phyloP scores from a whole-genome alignment of 2,329 filamentous ascomycete genomes.

The Hypoxylon sp. region DNA sequence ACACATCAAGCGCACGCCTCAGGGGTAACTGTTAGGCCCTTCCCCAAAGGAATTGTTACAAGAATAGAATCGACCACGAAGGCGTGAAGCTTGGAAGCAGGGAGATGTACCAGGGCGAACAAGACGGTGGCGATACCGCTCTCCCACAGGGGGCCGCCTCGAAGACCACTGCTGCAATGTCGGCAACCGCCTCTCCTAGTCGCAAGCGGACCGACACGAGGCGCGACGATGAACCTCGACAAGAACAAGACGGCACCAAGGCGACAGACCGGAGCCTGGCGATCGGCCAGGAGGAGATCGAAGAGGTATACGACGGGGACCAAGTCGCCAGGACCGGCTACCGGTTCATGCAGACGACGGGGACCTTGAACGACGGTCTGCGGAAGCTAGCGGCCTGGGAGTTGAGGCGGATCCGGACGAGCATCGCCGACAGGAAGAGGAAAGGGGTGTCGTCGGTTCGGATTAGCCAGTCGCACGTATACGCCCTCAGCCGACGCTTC shows the following conservation, averaged over 20 bases:
- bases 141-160: background rate
- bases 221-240: background rate
- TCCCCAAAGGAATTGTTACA: too few species aligned
- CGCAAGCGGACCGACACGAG: background rate
- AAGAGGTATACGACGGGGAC: background rate
- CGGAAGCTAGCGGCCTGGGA: background rate
- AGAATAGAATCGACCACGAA: too few species aligned
- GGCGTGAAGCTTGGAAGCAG: too few species aligned
- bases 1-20: too few species aligned
- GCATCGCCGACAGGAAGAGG: background rate
- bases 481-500: too few species aligned
- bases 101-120: too few species aligned
- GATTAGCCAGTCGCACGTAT: too few species aligned
- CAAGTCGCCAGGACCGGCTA: background rate
- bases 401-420: background rate
- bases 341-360: background rate
- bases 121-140: too few species aligned
- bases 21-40: too few species aligned
- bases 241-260: background rate
- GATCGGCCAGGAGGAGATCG: background rate
- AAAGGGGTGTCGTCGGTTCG: background rate
- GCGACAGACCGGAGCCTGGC: background rate
- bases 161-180: background rate
- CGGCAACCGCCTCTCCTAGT: background rate
- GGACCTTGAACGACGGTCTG: slow-evolving; percentile 26